Evolutionary conservation across 2,329 filamentous ascomycete species (phyloP).

Genomic region (Exserohilum rostratum): DNA sequence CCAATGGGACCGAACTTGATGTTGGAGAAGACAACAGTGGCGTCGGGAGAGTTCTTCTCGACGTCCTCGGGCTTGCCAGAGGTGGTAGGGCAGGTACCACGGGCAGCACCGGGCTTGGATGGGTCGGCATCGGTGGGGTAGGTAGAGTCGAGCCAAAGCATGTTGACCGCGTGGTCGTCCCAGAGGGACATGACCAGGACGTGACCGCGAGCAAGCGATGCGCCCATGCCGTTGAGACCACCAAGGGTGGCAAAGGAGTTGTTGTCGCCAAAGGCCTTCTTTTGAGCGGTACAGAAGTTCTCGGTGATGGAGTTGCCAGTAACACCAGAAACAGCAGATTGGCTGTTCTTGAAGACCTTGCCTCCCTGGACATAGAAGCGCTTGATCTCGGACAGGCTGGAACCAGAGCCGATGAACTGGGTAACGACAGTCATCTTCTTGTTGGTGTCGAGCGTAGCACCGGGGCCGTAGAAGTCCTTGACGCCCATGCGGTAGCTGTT

Average conservation of each 20-base stretch:
- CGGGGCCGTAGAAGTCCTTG: constrained; percentile 66
- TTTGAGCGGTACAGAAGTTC: constrained; percentile 63
- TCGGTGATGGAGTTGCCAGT: constrained; percentile 62
- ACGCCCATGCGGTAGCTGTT: constrained; percentile 67
- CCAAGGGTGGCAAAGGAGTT: constrained; percentile 61
- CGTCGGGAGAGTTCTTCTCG: constrained; percentile 42
- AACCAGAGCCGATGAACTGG: constrained; percentile 55
- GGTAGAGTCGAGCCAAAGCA: constrained; percentile 76
- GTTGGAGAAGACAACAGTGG: constrained; percentile 49
- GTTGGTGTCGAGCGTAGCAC: constrained; percentile 54
- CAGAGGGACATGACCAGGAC: constrained; percentile 68
- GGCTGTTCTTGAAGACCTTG: constrained; percentile 55
- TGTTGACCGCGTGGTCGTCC: constrained; percentile 71
- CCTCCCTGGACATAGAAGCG: constrained; percentile 59
- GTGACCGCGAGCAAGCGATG: constrained; percentile 63
- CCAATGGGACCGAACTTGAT: constrained; percentile 50
- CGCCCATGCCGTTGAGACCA: constrained; percentile 62
- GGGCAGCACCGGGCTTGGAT: constrained; percentile 40
- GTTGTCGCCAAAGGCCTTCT: constrained; percentile 62
- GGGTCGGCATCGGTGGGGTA: constrained; percentile 58
- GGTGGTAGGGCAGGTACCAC: constrained; percentile 47
- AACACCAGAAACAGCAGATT: constrained; percentile 54
- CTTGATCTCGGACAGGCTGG: constrained; percentile 54
- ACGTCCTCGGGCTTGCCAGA: constrained; percentile 47
- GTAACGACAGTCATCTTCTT: constrained; percentile 58